Conservation (phyloP, 1,284 basidiomycete genomes). For the Exobasidium rhododendri region DNA sequence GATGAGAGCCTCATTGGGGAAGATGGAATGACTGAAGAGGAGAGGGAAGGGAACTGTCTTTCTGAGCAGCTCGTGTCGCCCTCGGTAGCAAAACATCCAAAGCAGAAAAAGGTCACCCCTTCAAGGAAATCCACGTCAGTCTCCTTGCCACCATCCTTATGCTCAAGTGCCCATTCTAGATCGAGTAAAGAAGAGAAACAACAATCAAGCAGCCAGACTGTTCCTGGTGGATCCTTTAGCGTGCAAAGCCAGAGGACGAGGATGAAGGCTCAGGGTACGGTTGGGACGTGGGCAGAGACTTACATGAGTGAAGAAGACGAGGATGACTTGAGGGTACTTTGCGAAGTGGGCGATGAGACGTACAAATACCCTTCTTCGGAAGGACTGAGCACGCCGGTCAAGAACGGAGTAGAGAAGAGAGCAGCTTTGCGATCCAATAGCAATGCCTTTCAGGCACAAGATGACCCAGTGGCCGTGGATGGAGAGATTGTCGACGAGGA, state of each 20-base stretch:
- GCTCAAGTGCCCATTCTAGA: background rate
- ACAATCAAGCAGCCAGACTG: slow-evolving; percentile 1
- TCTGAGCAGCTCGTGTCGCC: background rate
- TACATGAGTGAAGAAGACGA: slow-evolving; percentile 1
- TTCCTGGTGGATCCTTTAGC: slow-evolving; percentile 2
- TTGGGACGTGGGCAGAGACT: background rate
- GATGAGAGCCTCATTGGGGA: background rate
- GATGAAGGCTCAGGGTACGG: too few relatives aligned
- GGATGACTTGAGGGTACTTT: background rate
- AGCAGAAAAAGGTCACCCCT: background rate
- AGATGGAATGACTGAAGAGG: too few relatives aligned
- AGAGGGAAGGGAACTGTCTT: too few relatives aligned
- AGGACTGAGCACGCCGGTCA: background rate
- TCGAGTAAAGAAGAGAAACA: background rate
- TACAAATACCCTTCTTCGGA: background rate
- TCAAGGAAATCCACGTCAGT: too few relatives aligned
- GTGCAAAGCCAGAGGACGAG: background rate
- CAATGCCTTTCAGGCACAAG: background rate
- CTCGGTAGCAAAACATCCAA: background rate
- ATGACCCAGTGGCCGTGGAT: background rate
- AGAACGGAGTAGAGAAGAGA: background rate
- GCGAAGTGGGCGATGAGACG: background rate
- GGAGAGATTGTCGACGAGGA: background rate
- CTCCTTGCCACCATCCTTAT: background rate
- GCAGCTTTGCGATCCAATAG: background rate